Conservation (phyloP, 2,329 filamentous ascomycete genomes). For the Aspergillus jensenii region DNA sequence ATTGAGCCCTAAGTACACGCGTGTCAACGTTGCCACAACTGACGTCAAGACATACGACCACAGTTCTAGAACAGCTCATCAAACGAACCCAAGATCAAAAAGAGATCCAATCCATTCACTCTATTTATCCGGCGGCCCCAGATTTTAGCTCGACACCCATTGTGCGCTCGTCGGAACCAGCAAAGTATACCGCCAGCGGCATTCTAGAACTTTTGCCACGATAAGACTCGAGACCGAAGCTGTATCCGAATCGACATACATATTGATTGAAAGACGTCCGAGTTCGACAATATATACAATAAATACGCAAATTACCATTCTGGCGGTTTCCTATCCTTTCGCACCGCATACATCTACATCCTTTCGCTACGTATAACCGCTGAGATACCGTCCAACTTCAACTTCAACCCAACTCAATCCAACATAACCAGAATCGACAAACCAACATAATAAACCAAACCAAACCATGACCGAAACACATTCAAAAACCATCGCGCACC, state of each 20-base stretch:
- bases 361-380: too few species aligned
- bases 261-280: background rate
- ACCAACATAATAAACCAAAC: too few species aligned
- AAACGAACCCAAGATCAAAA: background rate
- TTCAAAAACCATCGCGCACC: too few species aligned
- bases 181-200: background rate
- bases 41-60: conserved; percentile 3
- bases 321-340: too few species aligned
- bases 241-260: background rate
- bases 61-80: background rate
- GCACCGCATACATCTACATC: too few species aligned
- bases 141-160: background rate
- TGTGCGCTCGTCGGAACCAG: background rate
- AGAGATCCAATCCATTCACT: background rate
- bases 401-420: background rate
- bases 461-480: too few species aligned
- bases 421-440: too few species aligned
- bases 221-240: background rate
- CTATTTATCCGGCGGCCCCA: background rate
- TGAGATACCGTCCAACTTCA: background rate
- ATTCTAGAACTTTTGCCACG: background rate
- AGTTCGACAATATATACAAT: too few species aligned
- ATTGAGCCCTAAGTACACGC: too few species aligned
- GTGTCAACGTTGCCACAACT: background rate
- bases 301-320: too few species aligned